phyloP scores from a whole-genome alignment of 2,329 filamentous ascomycete species.

The Diaporthe nobilis region DNA sequence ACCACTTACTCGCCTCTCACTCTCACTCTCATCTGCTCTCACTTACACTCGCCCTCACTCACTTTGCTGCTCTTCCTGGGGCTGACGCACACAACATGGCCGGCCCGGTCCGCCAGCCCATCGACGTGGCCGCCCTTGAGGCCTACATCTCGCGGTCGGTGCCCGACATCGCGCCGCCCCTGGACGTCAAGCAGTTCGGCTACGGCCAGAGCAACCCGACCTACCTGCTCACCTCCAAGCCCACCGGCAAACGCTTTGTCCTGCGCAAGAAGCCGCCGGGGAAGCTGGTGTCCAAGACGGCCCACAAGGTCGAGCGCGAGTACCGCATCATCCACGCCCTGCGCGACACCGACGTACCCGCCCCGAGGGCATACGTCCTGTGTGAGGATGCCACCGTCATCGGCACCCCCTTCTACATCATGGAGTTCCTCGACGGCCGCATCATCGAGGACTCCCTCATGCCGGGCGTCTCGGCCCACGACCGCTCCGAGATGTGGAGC shows the following conservation, averaged over 20 bases:
- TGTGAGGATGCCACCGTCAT: slow-evolving; percentile 87
- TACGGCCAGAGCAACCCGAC: slow-evolving; percentile 98
- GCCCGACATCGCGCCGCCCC: slow-evolving; percentile 85
- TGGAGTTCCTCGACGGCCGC: slow-evolving; percentile 94
- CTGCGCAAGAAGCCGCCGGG: slow-evolving; percentile 99
- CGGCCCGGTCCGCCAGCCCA: slow-evolving; percentile 88
- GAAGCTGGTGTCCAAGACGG: slow-evolving; percentile 90
- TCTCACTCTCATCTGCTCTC: background rate
- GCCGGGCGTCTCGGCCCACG: slow-evolving; percentile 76
- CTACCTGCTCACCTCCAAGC: slow-evolving; percentile 83
- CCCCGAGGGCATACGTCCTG: slow-evolving; percentile 85
- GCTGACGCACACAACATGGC: slow-evolving; percentile 71
- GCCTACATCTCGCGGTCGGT: slow-evolving; percentile 83
- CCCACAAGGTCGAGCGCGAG: slow-evolving; percentile 96
- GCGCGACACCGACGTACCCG: slow-evolving; percentile 82
- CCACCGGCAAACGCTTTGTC: slow-evolving; percentile 81
- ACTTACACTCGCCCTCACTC: background rate
- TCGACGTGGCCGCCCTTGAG: slow-evolving; percentile 85
- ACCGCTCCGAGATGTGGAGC: slow-evolving; percentile 87
- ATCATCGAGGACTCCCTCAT: slow-evolving; percentile 93
- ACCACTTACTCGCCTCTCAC: background rate
- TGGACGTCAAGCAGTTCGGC: slow-evolving; percentile 95
- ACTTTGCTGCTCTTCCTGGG: background rate
- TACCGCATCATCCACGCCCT: slow-evolving; percentile 91
- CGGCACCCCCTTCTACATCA: slow-evolving; percentile 96